These are phyloP conservation scores for Leishmania tropica DNA, from an alignment of 208 protist genomes.

Conservation along the genomic window DNA sequence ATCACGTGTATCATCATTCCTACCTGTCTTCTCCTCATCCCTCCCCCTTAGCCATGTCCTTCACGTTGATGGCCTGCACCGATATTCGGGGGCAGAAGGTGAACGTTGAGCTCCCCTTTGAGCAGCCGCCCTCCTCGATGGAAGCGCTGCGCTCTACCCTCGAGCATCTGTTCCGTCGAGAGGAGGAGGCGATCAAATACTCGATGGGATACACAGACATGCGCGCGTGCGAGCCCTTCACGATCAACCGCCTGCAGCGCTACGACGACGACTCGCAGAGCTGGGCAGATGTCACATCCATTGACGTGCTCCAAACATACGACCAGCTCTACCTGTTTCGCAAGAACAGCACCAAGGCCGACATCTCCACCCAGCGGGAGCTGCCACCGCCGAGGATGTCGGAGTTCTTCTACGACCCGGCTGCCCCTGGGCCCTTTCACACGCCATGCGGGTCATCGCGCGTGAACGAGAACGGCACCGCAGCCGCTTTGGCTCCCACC, in stretches of 20 bases:
- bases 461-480: not conserved
- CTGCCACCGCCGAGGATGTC: constrained; percentile 63
- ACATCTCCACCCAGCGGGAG: constrained; percentile 77
- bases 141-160: constrained; percentile 51
- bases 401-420: constrained; percentile 38
- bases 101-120: constrained; percentile 78
- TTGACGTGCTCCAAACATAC: constrained; percentile 52
- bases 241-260: constrained; percentile 61
- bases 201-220: constrained; percentile 35
- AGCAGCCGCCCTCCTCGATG: constrained; percentile 48
- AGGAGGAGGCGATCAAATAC: constrained; percentile 65
- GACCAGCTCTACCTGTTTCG: constrained; percentile 87
- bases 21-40: not conserved
- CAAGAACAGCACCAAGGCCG: constrained; percentile 70
- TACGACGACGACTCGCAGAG: constrained; percentile 75
- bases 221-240: constrained; percentile 76
- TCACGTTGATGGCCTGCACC: constrained; percentile 66
- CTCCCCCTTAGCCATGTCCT: constrained; percentile 29
- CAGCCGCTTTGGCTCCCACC: not conserved
- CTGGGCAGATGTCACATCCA: constrained; percentile 55
- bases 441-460: constrained; percentile 1
- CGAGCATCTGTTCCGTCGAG: constrained; percentile 63
- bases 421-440: not conserved
- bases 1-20: not conserved
- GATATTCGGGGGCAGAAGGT: constrained; percentile 79